phyloP scores from a whole-genome alignment of 2,329 filamentous ascomycete species.

The Arthroderma uncinatum region DNA sequence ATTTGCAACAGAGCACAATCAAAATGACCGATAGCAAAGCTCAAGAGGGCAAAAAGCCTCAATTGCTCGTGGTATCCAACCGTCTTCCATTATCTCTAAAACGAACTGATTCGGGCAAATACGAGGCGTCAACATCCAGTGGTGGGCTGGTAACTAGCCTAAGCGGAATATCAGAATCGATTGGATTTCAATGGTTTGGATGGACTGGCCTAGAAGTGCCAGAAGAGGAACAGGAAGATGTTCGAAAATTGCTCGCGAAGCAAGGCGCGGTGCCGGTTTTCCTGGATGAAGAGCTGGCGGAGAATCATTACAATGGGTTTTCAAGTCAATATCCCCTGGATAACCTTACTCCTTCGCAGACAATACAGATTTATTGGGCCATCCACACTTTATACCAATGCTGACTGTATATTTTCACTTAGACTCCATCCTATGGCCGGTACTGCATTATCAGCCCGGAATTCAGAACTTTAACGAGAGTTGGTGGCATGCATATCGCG shows the following conservation, averaged over 20 bases:
- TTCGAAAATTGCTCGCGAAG: slow-evolving; percentile 62
- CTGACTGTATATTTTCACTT: background rate
- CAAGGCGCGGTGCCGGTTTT: slow-evolving; percentile 80
- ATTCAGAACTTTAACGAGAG: slow-evolving; percentile 88
- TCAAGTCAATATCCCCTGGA: slow-evolving; percentile 53
- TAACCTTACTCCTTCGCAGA: background rate
- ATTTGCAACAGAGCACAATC: background rate
- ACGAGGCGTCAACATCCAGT: slow-evolving; percentile 79
- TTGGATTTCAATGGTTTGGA: slow-evolving; percentile 89
- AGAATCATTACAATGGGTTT: slow-evolving; percentile 92
- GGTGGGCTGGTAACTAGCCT: slow-evolving; percentile 84
- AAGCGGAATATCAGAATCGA: slow-evolving; percentile 76
- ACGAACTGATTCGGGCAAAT: slow-evolving; percentile 68
- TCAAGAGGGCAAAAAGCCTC: background rate
- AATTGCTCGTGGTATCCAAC: slow-evolving; percentile 65
- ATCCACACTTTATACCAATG: background rate
- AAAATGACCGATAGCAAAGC: background rate
- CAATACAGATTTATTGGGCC: background rate
- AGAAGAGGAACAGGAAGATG: slow-evolving; percentile 58
- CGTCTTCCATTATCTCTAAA: slow-evolving; percentile 88
- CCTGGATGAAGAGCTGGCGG: slow-evolving; percentile 73
- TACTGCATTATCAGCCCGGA: slow-evolving; percentile 92
- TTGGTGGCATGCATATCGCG: slow-evolving; percentile 85
- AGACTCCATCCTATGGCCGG: slow-evolving; percentile 93
- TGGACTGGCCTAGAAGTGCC: slow-evolving; percentile 86